phyloP scores from a whole-genome alignment of 306 rosid genomes.

The peach (Prunus persica) region Prunus_persica_NCBIv2 NC_034010.1:23210501-23211000 shows the following conservation, averaged over 20 bases:
- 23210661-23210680: neutral
- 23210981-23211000: neutral
- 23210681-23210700: neutral
- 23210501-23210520: neutral
- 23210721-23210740: conserved; percentile 2
- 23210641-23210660: conserved; percentile 3
- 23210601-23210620: neutral
- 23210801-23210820: conserved; percentile 10
- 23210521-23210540: neutral
- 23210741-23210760: neutral
- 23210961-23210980: neutral
- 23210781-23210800: neutral
- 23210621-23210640: neutral
- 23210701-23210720: neutral
- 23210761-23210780: neutral
- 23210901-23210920: too few relatives aligned
- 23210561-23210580: neutral
- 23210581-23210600: neutral
- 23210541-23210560: neutral
- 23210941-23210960: neutral
- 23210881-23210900: neutral
- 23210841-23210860: neutral
- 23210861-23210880: neutral
- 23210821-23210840: neutral
- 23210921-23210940: neutral